These are phyloP conservation scores for Cystofilobasidium macerans DNA, from an alignment of 768 basidiomycete genomes.

Conservation along the genomic window DNA sequence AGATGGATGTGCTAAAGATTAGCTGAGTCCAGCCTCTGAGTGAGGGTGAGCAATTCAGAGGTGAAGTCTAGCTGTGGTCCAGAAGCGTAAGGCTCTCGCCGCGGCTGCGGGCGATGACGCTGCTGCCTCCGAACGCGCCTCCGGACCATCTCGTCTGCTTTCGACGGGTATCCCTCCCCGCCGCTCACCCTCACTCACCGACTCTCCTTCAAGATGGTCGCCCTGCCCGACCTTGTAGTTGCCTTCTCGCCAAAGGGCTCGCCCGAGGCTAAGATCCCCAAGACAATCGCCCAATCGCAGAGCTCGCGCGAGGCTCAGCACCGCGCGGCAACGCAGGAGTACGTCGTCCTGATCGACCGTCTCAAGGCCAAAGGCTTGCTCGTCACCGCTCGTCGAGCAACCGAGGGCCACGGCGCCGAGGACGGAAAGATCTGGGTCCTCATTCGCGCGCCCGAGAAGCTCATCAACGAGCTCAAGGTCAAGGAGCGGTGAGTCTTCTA, in stretches of 20 bases:
- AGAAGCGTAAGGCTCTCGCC: no score
- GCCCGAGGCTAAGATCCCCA: background rate
- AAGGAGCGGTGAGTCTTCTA: slow-evolving; percentile 18
- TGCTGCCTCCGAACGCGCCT: no score
- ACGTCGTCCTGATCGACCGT: background rate
- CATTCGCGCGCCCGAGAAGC: slow-evolving; percentile 11
- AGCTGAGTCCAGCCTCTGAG: no score
- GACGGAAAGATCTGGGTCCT: slow-evolving; percentile 18
- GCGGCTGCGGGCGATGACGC: no score
- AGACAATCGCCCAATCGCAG: background rate
- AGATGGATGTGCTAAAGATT: no score
- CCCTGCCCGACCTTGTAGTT: slow-evolving; percentile 13
- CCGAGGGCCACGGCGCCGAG: background rate
- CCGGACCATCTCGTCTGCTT: no score
- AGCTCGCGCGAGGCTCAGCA: background rate
- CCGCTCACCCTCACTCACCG: no score
- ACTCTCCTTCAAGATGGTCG: background rate
- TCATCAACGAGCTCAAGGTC: slow-evolving; percentile 9
- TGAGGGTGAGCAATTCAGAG: no score
- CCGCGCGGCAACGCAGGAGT: slow-evolving; percentile 3
- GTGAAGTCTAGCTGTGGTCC: no score
- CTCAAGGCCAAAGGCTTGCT: slow-evolving; percentile 9
- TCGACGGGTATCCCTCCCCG: no score
- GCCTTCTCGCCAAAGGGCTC: slow-evolving; percentile 2
- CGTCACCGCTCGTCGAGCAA: slow-evolving; percentile 15